These are phyloP conservation scores for Zymoseptoria brevis DNA, from an alignment of 2,329 filamentous ascomycete genomes.

Conservation along the genomic window DNA sequence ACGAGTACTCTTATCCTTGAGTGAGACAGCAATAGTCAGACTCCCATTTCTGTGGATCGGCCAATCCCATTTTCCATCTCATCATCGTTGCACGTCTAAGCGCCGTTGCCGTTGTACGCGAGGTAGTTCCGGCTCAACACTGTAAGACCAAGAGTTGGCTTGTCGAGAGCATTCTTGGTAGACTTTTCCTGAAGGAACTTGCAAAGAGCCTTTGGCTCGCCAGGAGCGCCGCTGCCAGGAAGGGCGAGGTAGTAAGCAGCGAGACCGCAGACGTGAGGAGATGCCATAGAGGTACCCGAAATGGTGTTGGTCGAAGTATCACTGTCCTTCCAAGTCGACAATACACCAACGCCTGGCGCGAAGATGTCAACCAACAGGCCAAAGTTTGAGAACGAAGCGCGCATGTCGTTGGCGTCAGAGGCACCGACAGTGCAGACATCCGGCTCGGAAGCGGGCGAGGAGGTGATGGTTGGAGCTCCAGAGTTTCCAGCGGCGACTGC, in stretches of 20 bases:
- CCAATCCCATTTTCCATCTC: background rate
- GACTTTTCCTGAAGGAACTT: slow-evolving; percentile 39
- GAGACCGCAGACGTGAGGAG: slow-evolving; percentile 59
- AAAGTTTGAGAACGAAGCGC: slow-evolving; percentile 35
- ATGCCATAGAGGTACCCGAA: slow-evolving; percentile 57
- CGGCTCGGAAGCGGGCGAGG: slow-evolving; percentile 28
- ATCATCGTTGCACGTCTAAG: slow-evolving; percentile 1
- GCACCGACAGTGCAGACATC: slow-evolving; percentile 33
- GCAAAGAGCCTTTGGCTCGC: slow-evolving; percentile 31
- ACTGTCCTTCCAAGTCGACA: slow-evolving; percentile 42
- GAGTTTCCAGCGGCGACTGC: slow-evolving; percentile 34
- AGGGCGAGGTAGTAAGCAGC: slow-evolving; percentile 60
- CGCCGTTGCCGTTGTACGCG: slow-evolving; percentile 45
- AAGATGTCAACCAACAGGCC: slow-evolving; percentile 34
- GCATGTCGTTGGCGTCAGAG: slow-evolving; percentile 23
- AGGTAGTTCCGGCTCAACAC: slow-evolving; percentile 44
- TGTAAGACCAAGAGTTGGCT: slow-evolving; percentile 22
- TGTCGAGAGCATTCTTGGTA: slow-evolving; percentile 29
- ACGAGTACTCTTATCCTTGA: background rate
- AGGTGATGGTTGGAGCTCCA: slow-evolving; percentile 22
- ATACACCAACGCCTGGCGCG: slow-evolving; percentile 40
- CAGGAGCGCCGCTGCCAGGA: slow-evolving; percentile 38
- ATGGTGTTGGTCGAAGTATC: slow-evolving; percentile 40
- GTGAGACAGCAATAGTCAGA: background rate
- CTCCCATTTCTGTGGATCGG: background rate